Conservation (phyloP, 1,139 yeast genomes). For the Geotrichum fermentans region DNA sequence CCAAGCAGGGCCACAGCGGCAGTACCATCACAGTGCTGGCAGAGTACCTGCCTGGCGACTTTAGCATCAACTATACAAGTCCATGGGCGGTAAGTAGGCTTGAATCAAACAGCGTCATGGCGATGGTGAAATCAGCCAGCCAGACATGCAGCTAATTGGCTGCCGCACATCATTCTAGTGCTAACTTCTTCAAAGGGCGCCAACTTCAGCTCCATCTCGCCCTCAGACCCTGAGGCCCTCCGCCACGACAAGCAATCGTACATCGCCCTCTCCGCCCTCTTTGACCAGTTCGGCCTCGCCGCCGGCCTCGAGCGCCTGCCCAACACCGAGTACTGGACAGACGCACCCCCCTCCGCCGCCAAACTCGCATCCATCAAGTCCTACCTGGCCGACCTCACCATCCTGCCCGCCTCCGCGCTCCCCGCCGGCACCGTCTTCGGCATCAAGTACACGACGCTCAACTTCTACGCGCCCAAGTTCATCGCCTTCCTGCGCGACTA, state of each 20-base stretch:
- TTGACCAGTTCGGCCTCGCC: conserved; percentile 41
- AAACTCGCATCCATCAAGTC: conserved; percentile 45
- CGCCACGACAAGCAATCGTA: conserved; percentile 55
- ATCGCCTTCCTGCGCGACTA: conserved; percentile 44
- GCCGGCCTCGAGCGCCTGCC: conserved; percentile 54
- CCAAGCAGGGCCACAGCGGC: conserved; percentile 43
- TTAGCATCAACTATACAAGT: conserved; percentile 62
- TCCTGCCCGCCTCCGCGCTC: conserved; percentile 33
- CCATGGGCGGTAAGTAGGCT: conserved; percentile 57
- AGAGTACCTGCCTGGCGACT: conserved; percentile 68
- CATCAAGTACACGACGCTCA: conserved; percentile 53
- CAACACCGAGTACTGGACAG: conserved; percentile 53
- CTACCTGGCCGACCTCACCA: conserved; percentile 44
- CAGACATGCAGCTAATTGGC: neutral
- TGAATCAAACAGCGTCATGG: neutral
- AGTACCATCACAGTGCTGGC: conserved; percentile 55
- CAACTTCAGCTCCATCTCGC: conserved; percentile 62
- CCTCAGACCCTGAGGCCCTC: conserved; percentile 49
- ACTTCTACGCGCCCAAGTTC: conserved; percentile 63
- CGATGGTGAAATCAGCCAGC: neutral
- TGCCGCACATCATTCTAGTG: neutral
- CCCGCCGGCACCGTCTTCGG: conserved; percentile 53
- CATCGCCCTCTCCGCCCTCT: conserved; percentile 44
- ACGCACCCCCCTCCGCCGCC: conserved; percentile 24
- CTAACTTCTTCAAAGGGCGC: conserved; percentile 28